These are phyloP conservation scores for Bonnemaisonia californica DNA, from an alignment of 31 red algal genomes.

Conservation along the genomic window DNA sequence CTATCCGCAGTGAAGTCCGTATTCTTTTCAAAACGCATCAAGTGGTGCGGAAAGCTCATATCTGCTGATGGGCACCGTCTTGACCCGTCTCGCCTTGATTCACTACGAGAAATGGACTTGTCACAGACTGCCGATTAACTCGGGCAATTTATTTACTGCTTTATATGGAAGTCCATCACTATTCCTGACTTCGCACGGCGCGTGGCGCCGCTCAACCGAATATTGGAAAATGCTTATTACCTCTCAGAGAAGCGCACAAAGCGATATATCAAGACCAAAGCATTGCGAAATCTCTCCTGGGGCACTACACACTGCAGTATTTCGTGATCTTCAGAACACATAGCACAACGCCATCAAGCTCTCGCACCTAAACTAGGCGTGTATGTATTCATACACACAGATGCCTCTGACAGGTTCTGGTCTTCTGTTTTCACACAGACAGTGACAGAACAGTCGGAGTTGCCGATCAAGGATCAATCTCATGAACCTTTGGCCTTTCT, in stretches of 20 bases:
- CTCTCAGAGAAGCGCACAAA: neutral
- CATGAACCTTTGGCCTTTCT: neutral
- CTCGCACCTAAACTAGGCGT: neutral
- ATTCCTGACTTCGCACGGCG: slow-evolving; percentile 11
- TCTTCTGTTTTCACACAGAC: neutral
- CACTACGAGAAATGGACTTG: neutral
- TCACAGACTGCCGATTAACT: slow-evolving; percentile 9
- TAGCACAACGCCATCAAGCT: neutral
- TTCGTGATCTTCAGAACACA: neutral
- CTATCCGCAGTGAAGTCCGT: slow-evolving; percentile 21
- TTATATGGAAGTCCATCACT: slow-evolving; percentile 16
- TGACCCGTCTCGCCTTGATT: slow-evolving; percentile 18
- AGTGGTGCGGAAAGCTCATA: slow-evolving; percentile 38
- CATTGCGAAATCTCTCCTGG: neutral
- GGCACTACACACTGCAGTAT: neutral
- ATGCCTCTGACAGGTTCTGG: neutral
- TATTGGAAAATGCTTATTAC: slow-evolving; percentile 25
- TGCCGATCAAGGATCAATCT: neutral
- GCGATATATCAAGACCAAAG: neutral
- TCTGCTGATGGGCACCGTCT: slow-evolving; percentile 16
- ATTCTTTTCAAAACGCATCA: slow-evolving; percentile 14
- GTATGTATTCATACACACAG: neutral
- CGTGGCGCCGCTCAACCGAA: neutral
- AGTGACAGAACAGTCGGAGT: neutral
- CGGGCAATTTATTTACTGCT: slow-evolving; percentile 24